These are phyloP conservation scores for Leucoagaricus sp. DNA, from an alignment of 1,284 basidiomycete species.

Conservation along the genomic window DNA sequence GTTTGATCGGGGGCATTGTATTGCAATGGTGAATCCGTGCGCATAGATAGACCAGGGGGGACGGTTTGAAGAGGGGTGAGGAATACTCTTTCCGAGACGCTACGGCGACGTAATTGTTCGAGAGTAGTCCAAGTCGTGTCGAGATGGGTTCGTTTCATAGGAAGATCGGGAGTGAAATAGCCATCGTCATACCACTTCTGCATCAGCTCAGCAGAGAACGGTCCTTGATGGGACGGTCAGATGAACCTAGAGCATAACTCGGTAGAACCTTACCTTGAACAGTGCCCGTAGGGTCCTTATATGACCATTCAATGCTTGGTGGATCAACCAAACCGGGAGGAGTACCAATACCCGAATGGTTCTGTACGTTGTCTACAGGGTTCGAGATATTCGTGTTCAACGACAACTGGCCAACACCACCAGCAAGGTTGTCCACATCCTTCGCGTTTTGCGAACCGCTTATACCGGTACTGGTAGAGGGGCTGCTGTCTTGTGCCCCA, in stretches of 20 bases:
- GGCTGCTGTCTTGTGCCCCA: neutral
- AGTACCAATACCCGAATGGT: conserved; percentile 28
- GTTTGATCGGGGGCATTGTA: conserved; percentile 35
- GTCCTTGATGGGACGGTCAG: conserved; percentile 54
- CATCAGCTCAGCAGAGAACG: conserved; percentile 91
- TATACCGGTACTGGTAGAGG: neutral
- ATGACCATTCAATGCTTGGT: conserved; percentile 84
- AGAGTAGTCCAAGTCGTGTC: conserved; percentile 70
- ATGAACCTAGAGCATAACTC: conserved; percentile 13
- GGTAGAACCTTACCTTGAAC: conserved; percentile 67
- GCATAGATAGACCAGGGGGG: conserved; percentile 58
- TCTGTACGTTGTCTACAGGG: conserved; percentile 12
- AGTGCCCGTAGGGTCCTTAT: conserved; percentile 88
- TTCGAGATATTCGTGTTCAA: conserved; percentile 10
- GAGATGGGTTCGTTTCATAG: conserved; percentile 76
- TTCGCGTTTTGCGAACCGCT: neutral
- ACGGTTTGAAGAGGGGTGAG: conserved; percentile 49
- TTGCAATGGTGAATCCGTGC: conserved; percentile 42
- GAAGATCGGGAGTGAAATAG: conserved; percentile 87
- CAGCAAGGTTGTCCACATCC: conserved; percentile 1
- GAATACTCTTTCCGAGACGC: conserved; percentile 61
- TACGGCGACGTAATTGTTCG: conserved; percentile 53
- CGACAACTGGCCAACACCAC: conserved; percentile 11
- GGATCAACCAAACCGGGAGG: conserved; percentile 57
- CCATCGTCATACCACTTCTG: conserved; percentile 95